Evolutionary conservation across 1,284 basidiomycete species (phyloP).

Genomic region (Sanghuangporus weigelae): DNA sequence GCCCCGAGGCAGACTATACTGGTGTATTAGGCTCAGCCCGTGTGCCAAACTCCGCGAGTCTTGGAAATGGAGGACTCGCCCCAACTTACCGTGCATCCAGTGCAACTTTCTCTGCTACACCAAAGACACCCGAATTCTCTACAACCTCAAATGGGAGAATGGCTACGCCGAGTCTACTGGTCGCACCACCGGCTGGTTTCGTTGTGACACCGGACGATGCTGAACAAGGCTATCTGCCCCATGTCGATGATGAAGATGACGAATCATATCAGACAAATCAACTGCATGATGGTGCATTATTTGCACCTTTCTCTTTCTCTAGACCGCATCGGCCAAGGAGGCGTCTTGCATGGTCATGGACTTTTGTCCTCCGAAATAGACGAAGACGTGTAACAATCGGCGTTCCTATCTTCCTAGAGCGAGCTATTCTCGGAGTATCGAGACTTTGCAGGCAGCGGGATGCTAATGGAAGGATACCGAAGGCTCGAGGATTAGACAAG

Average conservation of each 20-base stretch:
- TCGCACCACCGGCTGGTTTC: not conserved
- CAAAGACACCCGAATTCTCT: not conserved
- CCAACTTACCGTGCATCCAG: conserved; percentile 1
- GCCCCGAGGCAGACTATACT: not conserved
- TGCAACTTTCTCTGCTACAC: not conserved
- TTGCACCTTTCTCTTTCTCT: not conserved
- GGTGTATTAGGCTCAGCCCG: not conserved
- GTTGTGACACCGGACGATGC: not conserved
- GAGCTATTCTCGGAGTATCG: not conserved
- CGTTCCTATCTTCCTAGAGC: conserved; percentile 3
- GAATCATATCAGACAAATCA: not conserved
- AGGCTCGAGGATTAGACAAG: not conserved
- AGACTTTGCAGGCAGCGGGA: not conserved
- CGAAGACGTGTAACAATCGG: conserved; percentile 11
- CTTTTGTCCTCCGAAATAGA: conserved; percentile 7
- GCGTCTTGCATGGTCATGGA: conserved; percentile 8
- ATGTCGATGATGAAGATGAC: not conserved
- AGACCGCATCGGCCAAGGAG: not conserved
- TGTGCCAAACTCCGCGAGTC: not conserved
- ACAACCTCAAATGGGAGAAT: not conserved
- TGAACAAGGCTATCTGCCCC: not conserved
- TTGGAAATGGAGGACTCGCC: not conserved
- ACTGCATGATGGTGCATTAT: not conserved
- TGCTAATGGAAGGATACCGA: not conserved
- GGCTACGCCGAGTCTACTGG: not conserved